Evolutionary conservation across 1,284 basidiomycete genomes (phyloP).

Genomic region (Microbotryum intermedium): DNA sequence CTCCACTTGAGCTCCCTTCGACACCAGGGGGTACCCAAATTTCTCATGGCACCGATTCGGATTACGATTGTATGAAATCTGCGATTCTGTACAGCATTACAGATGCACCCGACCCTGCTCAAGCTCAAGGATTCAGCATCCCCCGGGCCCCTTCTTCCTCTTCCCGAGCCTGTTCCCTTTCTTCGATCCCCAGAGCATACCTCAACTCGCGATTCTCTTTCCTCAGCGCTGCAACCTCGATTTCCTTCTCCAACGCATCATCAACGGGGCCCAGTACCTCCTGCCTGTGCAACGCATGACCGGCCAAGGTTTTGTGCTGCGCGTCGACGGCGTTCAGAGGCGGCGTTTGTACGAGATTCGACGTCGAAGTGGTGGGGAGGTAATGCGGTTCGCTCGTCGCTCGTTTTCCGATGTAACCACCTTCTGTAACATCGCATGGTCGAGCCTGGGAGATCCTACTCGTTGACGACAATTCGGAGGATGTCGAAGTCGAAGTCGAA

Average conservation of each 20-base stretch:
- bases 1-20: too few species aligned
- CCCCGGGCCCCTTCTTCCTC: constrained; percentile 50
- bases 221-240: constrained; percentile 67
- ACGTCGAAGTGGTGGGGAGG: constrained; percentile 25
- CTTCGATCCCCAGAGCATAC: constrained; percentile 40
- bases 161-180: not conserved
- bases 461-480: not conserved
- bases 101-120: not conserved
- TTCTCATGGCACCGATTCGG: too few species aligned
- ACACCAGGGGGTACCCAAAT: too few species aligned
- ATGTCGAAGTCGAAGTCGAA: not conserved
- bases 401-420: constrained; percentile 24
- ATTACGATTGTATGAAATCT: too few species aligned
- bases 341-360: constrained; percentile 16
- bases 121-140: not conserved
- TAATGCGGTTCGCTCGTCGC: constrained; percentile 15
- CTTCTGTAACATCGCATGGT: constrained; percentile 7
- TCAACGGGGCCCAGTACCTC: constrained; percentile 46
- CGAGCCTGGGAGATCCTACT: not conserved
- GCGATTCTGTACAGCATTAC: not conserved
- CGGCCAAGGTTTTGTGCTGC: constrained; percentile 4
- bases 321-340: not conserved
- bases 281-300: constrained; percentile 22
- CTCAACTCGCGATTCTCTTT: constrained; percentile 71
- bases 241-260: constrained; percentile 75